phyloP scores from a whole-genome alignment of 2,329 filamentous ascomycete genomes.

The Tolypocladium ophioglossoides region DNA sequence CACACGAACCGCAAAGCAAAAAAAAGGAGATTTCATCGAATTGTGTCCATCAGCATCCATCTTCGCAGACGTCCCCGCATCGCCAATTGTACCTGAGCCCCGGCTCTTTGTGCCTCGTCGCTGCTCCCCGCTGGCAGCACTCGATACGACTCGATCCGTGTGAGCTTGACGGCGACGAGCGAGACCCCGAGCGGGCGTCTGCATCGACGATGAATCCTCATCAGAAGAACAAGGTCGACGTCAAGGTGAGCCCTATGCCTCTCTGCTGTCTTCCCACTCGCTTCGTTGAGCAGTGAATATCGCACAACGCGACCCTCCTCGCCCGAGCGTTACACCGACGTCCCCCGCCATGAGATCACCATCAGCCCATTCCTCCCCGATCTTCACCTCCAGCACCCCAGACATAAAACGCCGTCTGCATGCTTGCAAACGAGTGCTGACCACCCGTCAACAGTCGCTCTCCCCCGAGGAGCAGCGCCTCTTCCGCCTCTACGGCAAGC shows the following conservation, averaged over 20 bases:
- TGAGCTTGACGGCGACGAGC: not conserved
- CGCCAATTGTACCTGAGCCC: not conserved
- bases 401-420: not conserved
- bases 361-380: not conserved
- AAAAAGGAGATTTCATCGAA: not conserved
- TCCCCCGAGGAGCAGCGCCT: conserved; percentile 91
- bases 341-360: too few relatives aligned
- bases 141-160: not conserved
- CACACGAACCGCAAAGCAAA: not conserved
- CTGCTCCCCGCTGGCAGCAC: not conserved
- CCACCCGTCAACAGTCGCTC: conserved; percentile 54
- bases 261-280: not conserved
- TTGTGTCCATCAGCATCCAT: not conserved
- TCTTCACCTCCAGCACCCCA: not conserved
- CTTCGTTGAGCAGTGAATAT: not conserved
- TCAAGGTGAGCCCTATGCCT: conserved; percentile 58
- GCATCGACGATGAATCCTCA: conserved; percentile 71
- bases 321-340: not conserved
- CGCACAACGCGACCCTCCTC: not conserved
- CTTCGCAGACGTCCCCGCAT: not conserved
- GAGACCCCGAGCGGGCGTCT: not conserved
- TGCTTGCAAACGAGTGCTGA: not conserved
- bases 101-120: not conserved
- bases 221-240: conserved; percentile 97
- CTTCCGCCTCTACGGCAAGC: conserved; percentile 95